phyloP scores from a whole-genome alignment of 2,329 filamentous ascomycete genomes.

The Colletotrichum lindemuthianum region DNA sequence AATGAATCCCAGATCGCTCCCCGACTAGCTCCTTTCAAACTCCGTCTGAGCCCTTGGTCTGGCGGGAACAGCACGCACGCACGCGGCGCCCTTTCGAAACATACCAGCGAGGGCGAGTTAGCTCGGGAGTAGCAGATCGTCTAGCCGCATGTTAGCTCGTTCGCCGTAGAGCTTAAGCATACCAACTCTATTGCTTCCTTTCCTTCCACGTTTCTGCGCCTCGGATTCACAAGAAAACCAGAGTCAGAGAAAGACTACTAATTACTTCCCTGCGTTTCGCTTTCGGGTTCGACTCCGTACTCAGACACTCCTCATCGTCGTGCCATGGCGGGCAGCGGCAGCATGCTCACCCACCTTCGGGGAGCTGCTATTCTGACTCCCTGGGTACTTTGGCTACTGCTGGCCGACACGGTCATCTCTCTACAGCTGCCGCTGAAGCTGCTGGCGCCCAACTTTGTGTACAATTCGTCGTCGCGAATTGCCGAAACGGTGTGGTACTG shows the following conservation, averaged over 20 bases:
- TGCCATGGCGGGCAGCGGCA: slow-evolving; percentile 35
- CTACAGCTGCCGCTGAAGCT: slow-evolving; percentile 58
- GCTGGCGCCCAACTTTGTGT: slow-evolving; percentile 60
- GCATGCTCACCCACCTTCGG: slow-evolving; percentile 50
- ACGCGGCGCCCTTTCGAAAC: slow-evolving; percentile 35
- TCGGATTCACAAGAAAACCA: background rate
- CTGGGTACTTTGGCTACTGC: slow-evolving; percentile 63
- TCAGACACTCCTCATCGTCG: background rate
- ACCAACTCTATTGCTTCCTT: slow-evolving; percentile 21
- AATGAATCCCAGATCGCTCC: slow-evolving; percentile 28
- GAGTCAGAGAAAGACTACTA: background rate
- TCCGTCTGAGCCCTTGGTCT: slow-evolving; percentile 5
- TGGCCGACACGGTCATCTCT: slow-evolving; percentile 62
- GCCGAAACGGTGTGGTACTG: slow-evolving; percentile 65
- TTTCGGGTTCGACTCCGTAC: slow-evolving; percentile 9
- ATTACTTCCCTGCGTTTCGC: slow-evolving; percentile 9
- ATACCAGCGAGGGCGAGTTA: slow-evolving; percentile 15
- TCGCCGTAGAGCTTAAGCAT: background rate
- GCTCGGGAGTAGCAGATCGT: slow-evolving; percentile 14
- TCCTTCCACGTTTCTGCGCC: background rate
- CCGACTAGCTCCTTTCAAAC: slow-evolving; percentile 18
- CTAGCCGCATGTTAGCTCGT: slow-evolving; percentile 14
- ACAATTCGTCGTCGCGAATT: slow-evolving; percentile 64
- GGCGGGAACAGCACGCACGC: slow-evolving; percentile 12
- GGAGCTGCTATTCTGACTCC: slow-evolving; percentile 56